phyloP scores from a whole-genome alignment of 2,329 filamentous ascomycete genomes.

The Fusarium concolor region DNA sequence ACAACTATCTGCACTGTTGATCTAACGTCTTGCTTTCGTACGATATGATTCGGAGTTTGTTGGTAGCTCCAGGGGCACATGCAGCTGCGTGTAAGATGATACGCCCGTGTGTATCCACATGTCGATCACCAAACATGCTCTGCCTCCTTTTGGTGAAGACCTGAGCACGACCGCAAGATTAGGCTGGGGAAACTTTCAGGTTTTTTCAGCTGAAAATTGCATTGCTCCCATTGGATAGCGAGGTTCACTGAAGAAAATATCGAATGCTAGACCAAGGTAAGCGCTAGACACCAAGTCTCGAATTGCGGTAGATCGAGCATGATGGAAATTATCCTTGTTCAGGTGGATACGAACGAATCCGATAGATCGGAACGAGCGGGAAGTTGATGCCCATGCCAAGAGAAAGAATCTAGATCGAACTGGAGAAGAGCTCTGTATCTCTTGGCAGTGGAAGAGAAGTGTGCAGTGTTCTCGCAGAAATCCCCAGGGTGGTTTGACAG shows the following conservation, averaged over 20 bases:
- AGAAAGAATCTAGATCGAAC: not conserved
- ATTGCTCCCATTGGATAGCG: not conserved
- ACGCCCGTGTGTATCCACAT: constrained; percentile 19
- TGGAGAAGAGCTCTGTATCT: not conserved
- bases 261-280: constrained; percentile 1
- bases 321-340: constrained; percentile 21
- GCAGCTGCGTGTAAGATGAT: constrained; percentile 34
- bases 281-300: constrained; percentile 26
- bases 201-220: constrained; percentile 2
- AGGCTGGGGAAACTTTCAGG: not conserved
- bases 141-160: constrained; percentile 7
- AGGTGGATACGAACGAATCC: constrained; percentile 16
- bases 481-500: not conserved
- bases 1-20: not conserved
- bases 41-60: not conserved
- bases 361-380: constrained; percentile 1
- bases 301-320: constrained; percentile 31
- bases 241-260: not conserved
- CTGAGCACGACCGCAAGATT: not conserved
- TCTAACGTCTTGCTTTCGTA: not conserved
- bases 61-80: constrained; percentile 1
- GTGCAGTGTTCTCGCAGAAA: too few species aligned
- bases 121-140: constrained; percentile 2
- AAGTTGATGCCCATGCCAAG: constrained; percentile 8
- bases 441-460: not conserved